Evolutionary conservation across 495 filamentous ascomycete species (phyloP).

Genomic region (Aspergillus indologenus): DNA sequence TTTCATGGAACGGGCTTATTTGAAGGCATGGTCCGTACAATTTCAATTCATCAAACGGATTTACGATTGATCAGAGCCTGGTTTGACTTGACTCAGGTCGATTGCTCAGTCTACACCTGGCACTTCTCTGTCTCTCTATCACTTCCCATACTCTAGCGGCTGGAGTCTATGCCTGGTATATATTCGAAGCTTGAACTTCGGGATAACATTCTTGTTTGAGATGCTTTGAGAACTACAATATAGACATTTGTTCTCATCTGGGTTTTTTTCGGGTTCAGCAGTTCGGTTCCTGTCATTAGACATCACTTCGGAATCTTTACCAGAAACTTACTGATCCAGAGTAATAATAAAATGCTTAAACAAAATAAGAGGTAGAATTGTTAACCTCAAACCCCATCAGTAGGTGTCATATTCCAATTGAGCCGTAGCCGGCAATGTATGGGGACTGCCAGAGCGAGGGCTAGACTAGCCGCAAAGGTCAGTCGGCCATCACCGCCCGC

Average conservation of each 20-base stretch:
- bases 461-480: background rate
- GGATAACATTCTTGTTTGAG: no score
- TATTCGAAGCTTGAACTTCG: background rate
- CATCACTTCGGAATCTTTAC: background rate
- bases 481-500: background rate
- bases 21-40: no score
- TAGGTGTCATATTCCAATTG: no score
- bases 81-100: no score
- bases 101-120: no score
- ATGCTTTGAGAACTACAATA: background rate
- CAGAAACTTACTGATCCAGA: background rate
- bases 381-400: no score
- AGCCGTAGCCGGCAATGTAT: no score
- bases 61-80: no score
- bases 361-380: background rate
- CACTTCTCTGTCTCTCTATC: no score
- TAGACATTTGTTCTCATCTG: background rate
- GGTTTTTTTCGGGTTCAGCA: background rate
- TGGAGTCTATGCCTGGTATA: background rate
- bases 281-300: background rate
- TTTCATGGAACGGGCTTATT: background rate
- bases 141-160: no score
- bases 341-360: background rate
- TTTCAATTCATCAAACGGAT: no score
- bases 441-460: background rate